Base-by-base conservation (phyloP, 169 alveolate species). In the Plasmodium gallinaceum region DNA sequence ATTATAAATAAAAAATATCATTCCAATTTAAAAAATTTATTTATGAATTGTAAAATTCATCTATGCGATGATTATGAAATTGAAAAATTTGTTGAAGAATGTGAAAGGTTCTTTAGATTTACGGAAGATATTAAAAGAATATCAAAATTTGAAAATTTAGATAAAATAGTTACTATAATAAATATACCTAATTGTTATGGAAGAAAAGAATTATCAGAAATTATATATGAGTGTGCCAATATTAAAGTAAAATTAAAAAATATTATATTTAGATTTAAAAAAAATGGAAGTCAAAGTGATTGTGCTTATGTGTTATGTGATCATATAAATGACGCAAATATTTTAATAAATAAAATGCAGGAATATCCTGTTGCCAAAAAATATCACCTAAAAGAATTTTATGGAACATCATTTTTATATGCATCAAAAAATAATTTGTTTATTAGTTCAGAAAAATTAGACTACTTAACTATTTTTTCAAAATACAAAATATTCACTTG, bases 141-240 rank as follows among this genome's bases (percentile, higher is more conserved):
- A 24, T 88, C 97, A 7, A 87, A 62, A 12, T 94, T 96, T 45
- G 93, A 57, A 43, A 85, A 88, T 32, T 43, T 94, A 24, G 93
- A 92, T 65, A 92, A 95, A 68, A 88, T 93, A 8, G 94, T 94
- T 42, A 94, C 96, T 24, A 65, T 94, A 14, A 90, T 94, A 48
- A 95, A 94, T 61, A 74, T 92, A 60, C 96, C 97, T 54, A 93
- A 60, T 58, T 89, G 93, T 32, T 94, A 94, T 74, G 97, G 97
- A 8, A 69, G 97, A 57, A 64, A 83, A 52, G 97, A 94, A 54
- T 54, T 94, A 48, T 88, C 95, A 43, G 88, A 93, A 42, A 85
- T 90, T 54, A 92, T 94, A 12, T 68, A 66, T 70, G 87, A 88
- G 10, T 92, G 90, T 65, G 83, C 96, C 12, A 51, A 26, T 37